Evolutionary conservation across 345 rosid genomes (phyloP).

Genomic region (Eucalyptus sideroxylon): DNA sequence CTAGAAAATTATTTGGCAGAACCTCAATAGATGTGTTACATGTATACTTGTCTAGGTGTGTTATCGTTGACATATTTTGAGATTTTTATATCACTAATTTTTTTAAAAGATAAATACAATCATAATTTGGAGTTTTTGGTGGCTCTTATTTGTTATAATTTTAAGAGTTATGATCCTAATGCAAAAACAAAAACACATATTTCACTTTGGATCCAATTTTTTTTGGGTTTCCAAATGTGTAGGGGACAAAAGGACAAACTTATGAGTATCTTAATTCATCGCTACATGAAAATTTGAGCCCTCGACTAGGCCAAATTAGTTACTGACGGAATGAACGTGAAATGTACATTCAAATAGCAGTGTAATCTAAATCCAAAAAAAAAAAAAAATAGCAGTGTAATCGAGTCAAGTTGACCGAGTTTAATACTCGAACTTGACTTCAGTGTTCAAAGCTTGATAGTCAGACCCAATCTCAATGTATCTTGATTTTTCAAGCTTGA

Average conservation of each 20-base stretch:
- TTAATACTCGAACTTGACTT: background rate
- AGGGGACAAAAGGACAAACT: background rate
- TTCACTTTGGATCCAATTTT: too few relatives aligned
- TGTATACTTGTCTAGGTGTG: accelerated
- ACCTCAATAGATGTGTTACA: background rate
- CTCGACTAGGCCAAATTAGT: background rate
- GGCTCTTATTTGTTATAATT: accelerated
- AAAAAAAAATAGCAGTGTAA: too few relatives aligned
- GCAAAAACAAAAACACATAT: too few relatives aligned
- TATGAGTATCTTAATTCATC: background rate
- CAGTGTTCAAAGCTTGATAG: background rate
- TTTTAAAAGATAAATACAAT: too few relatives aligned
- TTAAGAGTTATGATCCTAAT: background rate
- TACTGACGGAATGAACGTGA: background rate
- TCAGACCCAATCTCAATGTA: background rate
- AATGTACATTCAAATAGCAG: background rate
- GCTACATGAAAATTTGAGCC: background rate
- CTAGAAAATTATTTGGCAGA: background rate
- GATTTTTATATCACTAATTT: background rate
- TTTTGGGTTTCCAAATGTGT: background rate
- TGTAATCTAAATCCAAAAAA: background rate
- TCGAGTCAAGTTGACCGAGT: background rate
- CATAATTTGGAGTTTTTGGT: background rate
- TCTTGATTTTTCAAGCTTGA: background rate
- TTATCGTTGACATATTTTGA: background rate